Base-by-base conservation (phyloP, 2,329 filamentous ascomycete species). In the Capronia americana region DNA sequence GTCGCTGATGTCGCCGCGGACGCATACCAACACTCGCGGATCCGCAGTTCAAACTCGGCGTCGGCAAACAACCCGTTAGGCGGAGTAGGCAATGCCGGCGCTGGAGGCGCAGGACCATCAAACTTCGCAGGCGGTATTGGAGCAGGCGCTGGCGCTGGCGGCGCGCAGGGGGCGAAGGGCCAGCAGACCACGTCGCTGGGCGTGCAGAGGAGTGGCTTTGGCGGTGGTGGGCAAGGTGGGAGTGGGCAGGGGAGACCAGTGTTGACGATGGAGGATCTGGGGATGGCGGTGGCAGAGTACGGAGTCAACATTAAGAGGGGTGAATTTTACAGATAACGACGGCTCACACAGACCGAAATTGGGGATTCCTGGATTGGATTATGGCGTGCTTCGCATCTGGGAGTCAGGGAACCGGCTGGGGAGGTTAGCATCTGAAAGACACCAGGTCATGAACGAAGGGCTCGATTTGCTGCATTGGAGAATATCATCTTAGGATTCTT, bases 221-320 rank as follows among this genome's bases (percentile, higher is more conserved):
- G 92, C 17, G 95, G 94, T 70, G 94, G 94, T 72, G 93, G 93
- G 0, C 92, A 93, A 74, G 93, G 93, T 30, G 92, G 92, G 1
- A 91, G 89, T 63, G 79, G 79, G 6, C 92, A 96, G 81, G 96
- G 96, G 70, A 86, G 93, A 70, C 97, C 95, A 20, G 94, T 99
- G 63, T 84, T 99, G 69, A 98, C 95, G 0, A 98, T 99, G 95
- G 95, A 99, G 80, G 95, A 99, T 78, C 79, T 99, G 74, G 95
- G 95, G 17, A 98, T 98, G 93, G 95, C 95, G 0, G 94, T 98
- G 32, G 92, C 92, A 34, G 95, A 99, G 83, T 99, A 98, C 77
- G 95, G 95, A 1, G 93, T 99, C 60, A 99, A 97, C 77, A 91
- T 98, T 61, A 98, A 97, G 87, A 86, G 95, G 70, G 93, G 94